phyloP scores from a whole-genome alignment of 169 alveolate genomes.

The Theileria annulata region DNA sequence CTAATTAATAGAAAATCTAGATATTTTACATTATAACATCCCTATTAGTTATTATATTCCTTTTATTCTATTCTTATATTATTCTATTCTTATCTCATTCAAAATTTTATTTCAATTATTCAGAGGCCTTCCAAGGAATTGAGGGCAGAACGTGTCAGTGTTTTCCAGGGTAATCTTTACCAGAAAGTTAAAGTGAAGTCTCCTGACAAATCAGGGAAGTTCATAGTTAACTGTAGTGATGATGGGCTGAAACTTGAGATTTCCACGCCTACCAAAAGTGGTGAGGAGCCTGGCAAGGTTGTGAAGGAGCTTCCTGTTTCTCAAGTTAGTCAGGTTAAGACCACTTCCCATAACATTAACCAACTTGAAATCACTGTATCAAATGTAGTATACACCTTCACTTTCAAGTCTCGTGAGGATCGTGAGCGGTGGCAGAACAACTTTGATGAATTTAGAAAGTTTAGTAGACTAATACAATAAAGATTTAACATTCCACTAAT shows the following conservation, averaged over 20 bases:
- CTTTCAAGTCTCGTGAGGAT: conserved; percentile 73
- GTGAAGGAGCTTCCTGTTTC: background rate
- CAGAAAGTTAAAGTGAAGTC: conserved; percentile 71
- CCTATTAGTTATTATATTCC: too few species aligned
- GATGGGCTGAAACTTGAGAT: conserved; percentile 74
- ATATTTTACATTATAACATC: too few species aligned
- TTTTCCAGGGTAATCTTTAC: conserved; percentile 68
- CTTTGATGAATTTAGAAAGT: conserved; percentile 68
- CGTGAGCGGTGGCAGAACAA: conserved; percentile 76
- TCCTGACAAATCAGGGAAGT: conserved; percentile 71
- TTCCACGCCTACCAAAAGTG: conserved; percentile 67
- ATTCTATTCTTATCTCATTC: too few species aligned
- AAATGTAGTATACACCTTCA: conserved; percentile 64
- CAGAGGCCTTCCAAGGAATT: conserved; percentile 73
- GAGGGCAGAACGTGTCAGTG: conserved; percentile 60
- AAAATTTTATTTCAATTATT: background rate
- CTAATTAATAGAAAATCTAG: too few species aligned
- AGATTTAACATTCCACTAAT: background rate
- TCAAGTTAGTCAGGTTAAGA: conserved; percentile 52
- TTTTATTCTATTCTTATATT: too few species aligned
- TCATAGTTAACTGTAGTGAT: conserved; percentile 71
- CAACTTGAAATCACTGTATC: conserved; percentile 71
- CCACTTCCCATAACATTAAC: conserved; percentile 70
- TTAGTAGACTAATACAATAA: conserved; percentile 32
- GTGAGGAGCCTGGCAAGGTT: conserved; percentile 19